A percentile compares a stretch with the other conserved stretches of the same genome.
Evolutionary conservation across 495 filamentous ascomycete species (phyloP).

Genomic region (Echria macrotheca): DNA sequence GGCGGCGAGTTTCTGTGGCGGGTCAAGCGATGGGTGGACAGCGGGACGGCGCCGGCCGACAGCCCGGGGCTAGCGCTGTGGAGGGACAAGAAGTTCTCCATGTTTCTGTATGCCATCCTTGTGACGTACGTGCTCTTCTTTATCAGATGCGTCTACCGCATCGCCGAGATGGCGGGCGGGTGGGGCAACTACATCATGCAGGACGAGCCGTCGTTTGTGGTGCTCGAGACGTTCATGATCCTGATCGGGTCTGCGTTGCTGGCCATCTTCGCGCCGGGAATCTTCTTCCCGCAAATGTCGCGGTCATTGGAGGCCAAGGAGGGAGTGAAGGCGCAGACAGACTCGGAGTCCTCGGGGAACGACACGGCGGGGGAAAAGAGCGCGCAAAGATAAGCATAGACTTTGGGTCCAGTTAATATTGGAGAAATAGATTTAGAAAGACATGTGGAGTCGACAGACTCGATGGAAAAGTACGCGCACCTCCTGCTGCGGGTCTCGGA

Average conservation of each 20-base stretch:
- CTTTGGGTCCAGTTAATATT: no score
- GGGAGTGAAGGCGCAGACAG: background rate
- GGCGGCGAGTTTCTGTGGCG: slow-evolving; percentile 44
- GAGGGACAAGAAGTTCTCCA: slow-evolving; percentile 40
- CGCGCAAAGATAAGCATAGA: no score
- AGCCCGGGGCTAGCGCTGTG: slow-evolving; percentile 25
- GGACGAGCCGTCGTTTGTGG: slow-evolving; percentile 57
- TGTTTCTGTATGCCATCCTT: slow-evolving; percentile 46
- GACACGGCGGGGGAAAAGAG: slow-evolving; percentile 2
- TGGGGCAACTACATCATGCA: slow-evolving; percentile 66
- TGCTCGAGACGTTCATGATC: slow-evolving; percentile 49
- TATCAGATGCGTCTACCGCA: slow-evolving; percentile 63
- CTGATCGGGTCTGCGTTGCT: slow-evolving; percentile 34
- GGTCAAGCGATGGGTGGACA: slow-evolving; percentile 31
- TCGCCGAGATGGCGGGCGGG: slow-evolving; percentile 63
- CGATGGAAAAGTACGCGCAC: no score
- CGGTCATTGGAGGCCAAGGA: slow-evolving; percentile 7
- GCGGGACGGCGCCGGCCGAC: slow-evolving; percentile 20
- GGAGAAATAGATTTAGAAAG: no score
- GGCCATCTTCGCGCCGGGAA: slow-evolving; percentile 32
- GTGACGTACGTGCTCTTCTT: slow-evolving; percentile 57
- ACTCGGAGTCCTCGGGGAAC: slow-evolving; percentile 2
- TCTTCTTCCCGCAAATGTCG: slow-evolving; percentile 39
- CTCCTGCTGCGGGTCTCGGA: no score
- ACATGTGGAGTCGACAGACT: no score